Base-by-base conservation (phyloP, 139 green algal genomes). In the Chlorella sp. region DNA sequence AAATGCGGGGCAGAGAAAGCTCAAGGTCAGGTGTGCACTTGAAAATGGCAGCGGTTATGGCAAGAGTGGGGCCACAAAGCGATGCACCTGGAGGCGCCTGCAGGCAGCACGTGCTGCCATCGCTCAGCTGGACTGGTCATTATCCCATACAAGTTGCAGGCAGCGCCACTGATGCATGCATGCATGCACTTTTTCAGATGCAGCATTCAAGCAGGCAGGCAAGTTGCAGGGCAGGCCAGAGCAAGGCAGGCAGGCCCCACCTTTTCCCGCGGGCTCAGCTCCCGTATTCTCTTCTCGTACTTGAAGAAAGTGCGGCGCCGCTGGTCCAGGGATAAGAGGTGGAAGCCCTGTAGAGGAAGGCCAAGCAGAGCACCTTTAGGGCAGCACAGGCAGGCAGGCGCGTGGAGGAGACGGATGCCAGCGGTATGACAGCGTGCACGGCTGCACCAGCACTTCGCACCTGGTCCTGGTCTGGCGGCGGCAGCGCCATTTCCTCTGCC, bases 201-300 rank as follows among this genome's bases (percentile, higher is more conserved):
- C 24, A 76, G 68, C 26, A 76, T 1, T 34, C 24, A 76, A 48
- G n/a, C 36, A 22, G n/a, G 75, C 75, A 30, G 75, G 34, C 77
- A 39, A 66, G 40, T 12, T 36, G 68, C 37, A 42, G 75, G 34
- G 30, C 37, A 26, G 75, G 30, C 75, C 34, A 39, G 22, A 36
- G 73, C 30, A 15, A 21, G 53, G 36, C 22, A 39, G 36, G 34
- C 53, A 21, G 34, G 12, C 12, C 66, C 32, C 9, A 39, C 85
- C 91, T 98, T 98, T 66, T 98, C 96, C 0, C 96, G 93, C 0
- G 92, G 85, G 88, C 91, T 96, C n/a, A 95, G 91, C 39, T 98
- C 95, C 1, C 94, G 82, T 28, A 98, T 95, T 26, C 96, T 91
- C 87, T 97, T 98, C 83, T 98, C 96, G 85, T 98, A 98, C 86